A percentile compares a stretch with the other conserved stretches of the same genome.
These are phyloP conservation scores for Aspergillus uvarum DNA, from an alignment of 2,329 filamentous ascomycete species.

Conservation along the genomic window DNA sequence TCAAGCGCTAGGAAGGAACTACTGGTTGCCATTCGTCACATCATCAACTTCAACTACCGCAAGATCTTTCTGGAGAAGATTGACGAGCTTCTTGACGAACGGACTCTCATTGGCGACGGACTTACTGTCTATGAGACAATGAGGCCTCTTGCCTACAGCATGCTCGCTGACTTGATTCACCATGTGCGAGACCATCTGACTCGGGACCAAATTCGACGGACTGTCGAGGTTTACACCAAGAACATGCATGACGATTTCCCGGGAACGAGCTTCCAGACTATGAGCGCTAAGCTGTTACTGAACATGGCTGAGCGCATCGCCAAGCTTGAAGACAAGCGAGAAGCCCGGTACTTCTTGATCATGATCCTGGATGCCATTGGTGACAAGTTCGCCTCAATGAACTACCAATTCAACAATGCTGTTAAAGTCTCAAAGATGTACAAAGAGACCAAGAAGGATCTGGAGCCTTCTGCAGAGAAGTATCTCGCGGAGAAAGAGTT, in stretches of 20 bases:
- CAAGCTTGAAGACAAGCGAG: slow-evolving; percentile 86
- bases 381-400: slow-evolving; percentile 98
- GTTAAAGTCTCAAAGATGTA: slow-evolving; percentile 91
- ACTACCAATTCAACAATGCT: slow-evolving; percentile 89
- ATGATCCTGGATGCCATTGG: slow-evolving; percentile 98
- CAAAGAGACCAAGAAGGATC: slow-evolving; percentile 68
- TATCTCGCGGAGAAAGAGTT: slow-evolving; percentile 80
- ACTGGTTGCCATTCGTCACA: slow-evolving; percentile 92
- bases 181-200: slow-evolving; percentile 88
- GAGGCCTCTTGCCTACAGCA: slow-evolving; percentile 92
- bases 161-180: slow-evolving; percentile 97
- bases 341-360: slow-evolving; percentile 91
- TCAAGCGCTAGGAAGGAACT: slow-evolving; percentile 92
- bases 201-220: slow-evolving; percentile 89
- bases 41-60: slow-evolving; percentile 98
- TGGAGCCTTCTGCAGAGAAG: slow-evolving; percentile 67
- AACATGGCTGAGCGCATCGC: slow-evolving; percentile 99
- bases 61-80: slow-evolving; percentile 95
- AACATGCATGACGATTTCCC: slow-evolving; percentile 95
- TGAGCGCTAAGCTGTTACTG: slow-evolving; percentile 94
- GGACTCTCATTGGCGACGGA: slow-evolving; percentile 91
- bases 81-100: slow-evolving; percentile 89
- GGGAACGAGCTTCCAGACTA: slow-evolving; percentile 97
- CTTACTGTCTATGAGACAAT: slow-evolving; percentile 96
- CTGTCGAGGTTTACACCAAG: slow-evolving; percentile 94